These are phyloP conservation scores for Saccharomyces hybrid DNA, from an alignment of 1,139 yeast genomes.

Conservation along the genomic window DNA sequence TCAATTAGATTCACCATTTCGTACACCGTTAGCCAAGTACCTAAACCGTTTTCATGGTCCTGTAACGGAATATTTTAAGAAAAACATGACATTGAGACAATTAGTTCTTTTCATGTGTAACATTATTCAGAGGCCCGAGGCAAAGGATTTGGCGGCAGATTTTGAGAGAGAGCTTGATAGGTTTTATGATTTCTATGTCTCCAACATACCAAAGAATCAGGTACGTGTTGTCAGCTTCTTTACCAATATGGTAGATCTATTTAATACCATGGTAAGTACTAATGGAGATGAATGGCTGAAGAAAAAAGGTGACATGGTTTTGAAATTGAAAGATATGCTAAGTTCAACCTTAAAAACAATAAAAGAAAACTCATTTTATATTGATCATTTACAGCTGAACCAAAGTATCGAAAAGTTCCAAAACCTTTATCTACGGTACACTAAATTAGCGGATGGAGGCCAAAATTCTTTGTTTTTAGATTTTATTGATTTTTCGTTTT, in stretches of 20 bases:
- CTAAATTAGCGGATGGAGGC: conserved; percentile 35
- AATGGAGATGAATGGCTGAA: conserved; percentile 58
- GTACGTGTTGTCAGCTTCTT: conserved; percentile 32
- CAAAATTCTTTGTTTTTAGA: conserved; percentile 38
- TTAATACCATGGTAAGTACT: conserved; percentile 43
- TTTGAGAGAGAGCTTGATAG: conserved; percentile 47
- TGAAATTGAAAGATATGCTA: conserved; percentile 27
- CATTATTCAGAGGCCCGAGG: conserved; percentile 38
- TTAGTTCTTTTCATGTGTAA: conserved; percentile 39
- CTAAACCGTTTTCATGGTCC: conserved; percentile 76
- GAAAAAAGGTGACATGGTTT: conserved; percentile 39
- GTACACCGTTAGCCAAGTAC: conserved; percentile 85
- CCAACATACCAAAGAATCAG: conserved; percentile 27
- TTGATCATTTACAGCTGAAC: conserved; percentile 58
- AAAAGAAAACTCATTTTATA: conserved; percentile 23
- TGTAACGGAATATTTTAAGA: conserved; percentile 61
- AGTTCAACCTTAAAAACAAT: conserved; percentile 20
- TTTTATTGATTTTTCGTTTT: conserved; percentile 33
- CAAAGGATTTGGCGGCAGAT: conserved; percentile 48
- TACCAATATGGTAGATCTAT: conserved; percentile 63
- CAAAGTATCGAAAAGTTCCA: conserved; percentile 65
- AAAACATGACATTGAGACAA: conserved; percentile 59
- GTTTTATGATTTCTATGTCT: conserved; percentile 28
- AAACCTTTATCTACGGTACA: conserved; percentile 42
- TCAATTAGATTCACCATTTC: conserved; percentile 80